Evolutionary conservation across 768 basidiomycete species (phyloP).

Genomic region (Leccinellum rugosiceps): DNA sequence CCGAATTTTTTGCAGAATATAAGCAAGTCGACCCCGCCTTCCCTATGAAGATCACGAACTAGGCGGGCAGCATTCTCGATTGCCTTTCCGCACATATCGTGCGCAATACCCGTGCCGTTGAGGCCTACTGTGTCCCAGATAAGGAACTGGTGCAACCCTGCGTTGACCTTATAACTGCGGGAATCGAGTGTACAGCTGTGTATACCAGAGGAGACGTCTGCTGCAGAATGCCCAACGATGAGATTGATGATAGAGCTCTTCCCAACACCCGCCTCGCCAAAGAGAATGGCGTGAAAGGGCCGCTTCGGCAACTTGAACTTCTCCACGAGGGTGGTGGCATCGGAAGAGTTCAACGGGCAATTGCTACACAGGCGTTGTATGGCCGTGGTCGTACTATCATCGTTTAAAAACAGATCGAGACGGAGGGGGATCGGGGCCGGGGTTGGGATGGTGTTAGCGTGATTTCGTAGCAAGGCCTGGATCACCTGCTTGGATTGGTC

Average conservation of each 20-base stretch:
- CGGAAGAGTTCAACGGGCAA: conserved; percentile 8
- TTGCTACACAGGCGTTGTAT: conserved; percentile 8
- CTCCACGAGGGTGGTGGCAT: conserved; percentile 13
- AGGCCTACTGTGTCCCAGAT: conserved; percentile 35
- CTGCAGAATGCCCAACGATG: conserved; percentile 23
- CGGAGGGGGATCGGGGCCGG: conserved; percentile 12
- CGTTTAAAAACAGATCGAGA: conserved; percentile 17
- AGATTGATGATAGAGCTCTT: conserved; percentile 44
- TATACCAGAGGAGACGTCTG: conserved; percentile 24
- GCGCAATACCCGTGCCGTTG: conserved; percentile 13
- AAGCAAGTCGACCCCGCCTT: conserved; percentile 38
- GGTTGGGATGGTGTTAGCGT: neutral
- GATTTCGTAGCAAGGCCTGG: conserved; percentile 5
- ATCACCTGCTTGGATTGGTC: conserved; percentile 15
- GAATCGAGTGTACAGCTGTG: conserved; percentile 34
- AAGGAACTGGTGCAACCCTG: conserved; percentile 19
- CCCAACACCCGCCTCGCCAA: conserved; percentile 39
- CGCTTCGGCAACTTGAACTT: conserved; percentile 11
- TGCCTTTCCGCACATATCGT: conserved; percentile 10
- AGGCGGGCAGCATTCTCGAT: conserved; percentile 28
- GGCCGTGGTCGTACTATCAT: neutral
- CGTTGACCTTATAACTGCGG: conserved; percentile 20
- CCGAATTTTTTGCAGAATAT: conserved; percentile 34
- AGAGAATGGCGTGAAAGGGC: conserved; percentile 34
- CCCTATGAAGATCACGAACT: conserved; percentile 26